A percentile compares a stretch with the other conserved stretches of the same genome.
Evolutionary conservation across 1,284 basidiomycete species (phyloP).

Genomic region (Trametes pubescens): DNA sequence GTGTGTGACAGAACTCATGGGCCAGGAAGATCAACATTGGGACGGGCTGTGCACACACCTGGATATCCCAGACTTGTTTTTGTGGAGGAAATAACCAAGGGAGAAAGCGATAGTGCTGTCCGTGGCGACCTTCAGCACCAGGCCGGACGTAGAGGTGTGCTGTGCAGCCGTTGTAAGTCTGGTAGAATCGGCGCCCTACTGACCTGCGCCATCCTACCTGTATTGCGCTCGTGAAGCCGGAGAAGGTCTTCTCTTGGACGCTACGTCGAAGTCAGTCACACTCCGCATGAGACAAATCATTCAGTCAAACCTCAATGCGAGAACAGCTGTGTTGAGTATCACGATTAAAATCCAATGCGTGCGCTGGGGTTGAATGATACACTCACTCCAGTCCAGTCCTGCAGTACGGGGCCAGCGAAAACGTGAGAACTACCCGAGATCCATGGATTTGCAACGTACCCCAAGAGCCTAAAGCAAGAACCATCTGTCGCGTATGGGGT

Average conservation of each 20-base stretch:
- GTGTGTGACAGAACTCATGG: no score
- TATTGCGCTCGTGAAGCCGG: background rate
- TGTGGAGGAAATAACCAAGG: constrained; percentile 4
- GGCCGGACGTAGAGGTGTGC: background rate
- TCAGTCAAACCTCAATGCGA: background rate
- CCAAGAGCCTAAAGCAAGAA: background rate
- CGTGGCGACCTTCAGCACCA: constrained; percentile 1
- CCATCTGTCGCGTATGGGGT: background rate
- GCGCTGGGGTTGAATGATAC: no score
- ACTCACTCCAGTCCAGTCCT: constrained; percentile 7
- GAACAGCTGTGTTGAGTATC: background rate
- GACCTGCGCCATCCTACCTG: background rate
- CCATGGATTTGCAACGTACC: background rate
- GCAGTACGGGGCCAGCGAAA: background rate
- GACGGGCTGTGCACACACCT: background rate
- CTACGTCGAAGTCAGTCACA: background rate
- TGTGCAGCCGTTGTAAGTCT: background rate
- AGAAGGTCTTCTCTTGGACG: constrained; percentile 6
- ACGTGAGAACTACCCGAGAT: background rate
- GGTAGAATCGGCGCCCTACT: background rate
- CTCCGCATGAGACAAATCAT: background rate
- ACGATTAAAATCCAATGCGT: no score
- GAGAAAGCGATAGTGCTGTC: constrained; percentile 5
- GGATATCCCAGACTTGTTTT: background rate
- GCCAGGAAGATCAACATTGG: no score